Evolutionary conservation across 2,329 filamentous ascomycete genomes (phyloP), one percentile per base, ranked within the genome.

Genomic region (Fusarium robinianum): DNA sequence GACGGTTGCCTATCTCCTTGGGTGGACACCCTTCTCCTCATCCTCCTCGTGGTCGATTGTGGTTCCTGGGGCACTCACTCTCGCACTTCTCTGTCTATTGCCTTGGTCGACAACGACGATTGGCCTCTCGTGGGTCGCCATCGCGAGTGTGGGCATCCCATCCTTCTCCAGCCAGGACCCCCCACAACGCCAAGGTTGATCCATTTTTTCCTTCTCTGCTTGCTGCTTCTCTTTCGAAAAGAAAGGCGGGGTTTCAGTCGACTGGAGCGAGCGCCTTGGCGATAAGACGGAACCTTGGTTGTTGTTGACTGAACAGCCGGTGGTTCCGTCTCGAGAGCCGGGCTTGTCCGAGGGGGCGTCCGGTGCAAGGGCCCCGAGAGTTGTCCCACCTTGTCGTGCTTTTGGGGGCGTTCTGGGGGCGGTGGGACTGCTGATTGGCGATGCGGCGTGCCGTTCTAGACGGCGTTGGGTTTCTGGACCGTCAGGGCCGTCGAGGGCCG

Each of bases 171-270:
- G 41, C 21, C n/a, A n/a, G n/a, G 12, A 19, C 27, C 45, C 47
- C 38, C 56, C 57, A 57, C 57, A 60, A 41, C 22, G 55, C 55
- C 57, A 60, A 60, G 57, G 9, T 9, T 10, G 41, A 30, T 41
- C 55, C 57, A 60, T 23, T 42, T 51, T 60, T 60, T 57, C 34
- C 54, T 55, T 60, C 57, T 58, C 46, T 57, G 14, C 55, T 36
- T 52, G 24, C 12, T 46, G 41, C 35, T 41, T 38, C 36, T 48
- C 24, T 55, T n/a, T 54, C 51, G 40, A 58, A 37, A 58, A n/a
- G n/a, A n/a, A n/a, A 48, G 57, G 55, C 52, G 57, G 57, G 56
- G 57, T 49, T 42, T 42, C n/a, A n/a, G n/a, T n/a, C 32, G 10
- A 39, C 38, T 55, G 42, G 49, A 60, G 53, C 52, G 46, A 50